Base-by-base conservation (phyloP, 768 basidiomycete species). In the Hygrophoropsis aurantiaca region DNA sequence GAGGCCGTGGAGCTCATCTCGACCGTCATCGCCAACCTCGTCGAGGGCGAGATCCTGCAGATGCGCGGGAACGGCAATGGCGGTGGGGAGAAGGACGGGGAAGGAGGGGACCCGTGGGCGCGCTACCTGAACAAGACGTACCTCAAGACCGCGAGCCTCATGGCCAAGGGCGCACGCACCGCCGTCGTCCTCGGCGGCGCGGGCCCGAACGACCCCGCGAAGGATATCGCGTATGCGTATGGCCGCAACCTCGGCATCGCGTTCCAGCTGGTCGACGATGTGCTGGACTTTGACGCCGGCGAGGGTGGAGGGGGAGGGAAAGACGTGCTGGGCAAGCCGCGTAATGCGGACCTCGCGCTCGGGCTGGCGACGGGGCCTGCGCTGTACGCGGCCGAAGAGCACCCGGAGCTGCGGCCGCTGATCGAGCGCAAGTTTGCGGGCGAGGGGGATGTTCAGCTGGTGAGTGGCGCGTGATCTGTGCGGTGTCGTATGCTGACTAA, bases 241-340 rank as follows among this genome's bases (percentile, higher is more conserved):
- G 93, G 92, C 1, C 77, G 90, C 44, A 92, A 94, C 67, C 59
- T 95, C 15, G 93, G 94, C 3, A 88, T 94, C 51, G 91, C 94
- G n/a, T 97, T 97, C 71, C 94, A 97, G 93, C 85, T 99, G 9
- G 87, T 98, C 40, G 97, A 99, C 62, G 97, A 99, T 61, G 80
- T 94, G 27, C 73, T 99, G 3, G 97, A 98, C 69, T 98, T 92
- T 61, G 88, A 94, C 40, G 82, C 87, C 1, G 85, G 85, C 10
- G 71, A 77, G 11, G 66, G 71, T 0, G 65, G n/a, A n/a, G n/a
- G n/a, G n/a, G n/a, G n/a, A n/a, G n/a, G n/a, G n/a, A n/a, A n/a
- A n/a, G n/a, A n/a, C n/a, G n/a, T 85, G 0, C 80, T 98, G 11
- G 95, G 95, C 27, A 98, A 98, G 71, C 97, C 97, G 0, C 84